Evolutionary conservation across 257 asterid species (phyloP), one percentile per base, ranked within the genome.

Genomic region (Solanum okadae): DNA sequence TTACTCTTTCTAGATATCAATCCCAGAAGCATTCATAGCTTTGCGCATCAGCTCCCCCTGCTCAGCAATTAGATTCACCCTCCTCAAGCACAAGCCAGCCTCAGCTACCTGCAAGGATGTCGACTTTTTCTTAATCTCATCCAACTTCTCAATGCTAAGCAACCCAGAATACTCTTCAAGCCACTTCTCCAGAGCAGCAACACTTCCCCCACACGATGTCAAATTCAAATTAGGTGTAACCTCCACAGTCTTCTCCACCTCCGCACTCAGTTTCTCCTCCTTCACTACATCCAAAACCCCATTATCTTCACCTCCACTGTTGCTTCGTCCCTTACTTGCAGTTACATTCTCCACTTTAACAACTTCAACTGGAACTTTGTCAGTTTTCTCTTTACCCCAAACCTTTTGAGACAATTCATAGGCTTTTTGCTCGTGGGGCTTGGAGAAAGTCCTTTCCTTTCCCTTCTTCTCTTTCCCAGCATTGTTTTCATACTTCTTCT

Each of bases 351-450:
- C 89, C 79, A 90, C 89, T 25, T 88, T 92, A 49, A 84, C 29
- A 27, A 35, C 88, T 16, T 87, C 11, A 81, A 70, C 37, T 92
- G 29, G 22, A 82, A 35, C 42, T 33, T 88, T 85, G 31, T 87
- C 81, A 56, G 72, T 88, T 22, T 18, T 87, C 70, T 83, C 92
- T 33, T 70, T 86, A 8, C 94, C 95, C 98, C 98, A 95, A 2
- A 94, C 33, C 56, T 25, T 82, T 42, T 90, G 90, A 0, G 96
- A 93, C 87, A 94, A 86, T 0, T 93, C 93, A 42, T 91, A 95
- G 3, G 91, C 89, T 8, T 70, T 91, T 44, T 87, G 93, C 88
- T 94, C 98, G 31, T 94, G 96, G 11, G 92, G 78, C 75, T 94
- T 93, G 7, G 93, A 18, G 9, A 90, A 88, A 6, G 56, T 63